Conservation (phyloP, 2,329 filamentous ascomycete species). For the Epichloe festucae region DNA sequence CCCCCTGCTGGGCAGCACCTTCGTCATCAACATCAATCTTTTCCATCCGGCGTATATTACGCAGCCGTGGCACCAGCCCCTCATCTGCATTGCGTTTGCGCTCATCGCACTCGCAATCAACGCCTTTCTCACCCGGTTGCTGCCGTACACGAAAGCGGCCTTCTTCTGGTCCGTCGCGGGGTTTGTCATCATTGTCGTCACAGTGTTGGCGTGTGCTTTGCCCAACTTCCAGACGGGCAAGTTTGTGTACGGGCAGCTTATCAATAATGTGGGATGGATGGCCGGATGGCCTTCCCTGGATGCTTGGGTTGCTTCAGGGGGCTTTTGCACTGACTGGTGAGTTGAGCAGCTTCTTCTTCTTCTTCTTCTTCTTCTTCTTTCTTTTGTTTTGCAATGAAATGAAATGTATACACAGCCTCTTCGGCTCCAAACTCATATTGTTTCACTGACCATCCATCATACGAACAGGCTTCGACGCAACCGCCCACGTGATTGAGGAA, state of each 20-base stretch:
- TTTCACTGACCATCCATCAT: neutral
- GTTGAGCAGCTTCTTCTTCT: neutral
- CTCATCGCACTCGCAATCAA: constrained; percentile 50
- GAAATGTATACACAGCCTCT: too few relatives aligned
- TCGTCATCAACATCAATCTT: constrained; percentile 51
- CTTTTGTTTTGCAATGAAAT: neutral
- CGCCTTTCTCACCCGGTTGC: constrained; percentile 40
- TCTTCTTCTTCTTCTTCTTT: neutral
- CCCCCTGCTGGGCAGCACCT: constrained; percentile 49
- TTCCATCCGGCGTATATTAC: constrained; percentile 43
- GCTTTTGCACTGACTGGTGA: constrained; percentile 31
- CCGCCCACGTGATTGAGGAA: constrained; percentile 41
- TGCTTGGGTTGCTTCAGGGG: constrained; percentile 38
- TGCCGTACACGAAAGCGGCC: constrained; percentile 52
- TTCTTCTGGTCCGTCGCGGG: constrained; percentile 60
- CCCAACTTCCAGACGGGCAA: constrained; percentile 49
- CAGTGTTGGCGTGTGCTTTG: constrained; percentile 51
- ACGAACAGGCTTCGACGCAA: constrained; percentile 31
- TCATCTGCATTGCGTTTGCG: constrained; percentile 56
- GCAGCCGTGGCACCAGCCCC: constrained; percentile 57
- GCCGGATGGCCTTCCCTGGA: constrained; percentile 52
- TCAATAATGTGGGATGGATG: constrained; percentile 58
- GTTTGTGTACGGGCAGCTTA: constrained; percentile 55
- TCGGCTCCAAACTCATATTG: neutral
- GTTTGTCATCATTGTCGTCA: constrained; percentile 58